These are phyloP conservation scores for Trapa bicornis DNA, from an alignment of 345 rosid genomes.

Conservation along the genomic window DNA sequence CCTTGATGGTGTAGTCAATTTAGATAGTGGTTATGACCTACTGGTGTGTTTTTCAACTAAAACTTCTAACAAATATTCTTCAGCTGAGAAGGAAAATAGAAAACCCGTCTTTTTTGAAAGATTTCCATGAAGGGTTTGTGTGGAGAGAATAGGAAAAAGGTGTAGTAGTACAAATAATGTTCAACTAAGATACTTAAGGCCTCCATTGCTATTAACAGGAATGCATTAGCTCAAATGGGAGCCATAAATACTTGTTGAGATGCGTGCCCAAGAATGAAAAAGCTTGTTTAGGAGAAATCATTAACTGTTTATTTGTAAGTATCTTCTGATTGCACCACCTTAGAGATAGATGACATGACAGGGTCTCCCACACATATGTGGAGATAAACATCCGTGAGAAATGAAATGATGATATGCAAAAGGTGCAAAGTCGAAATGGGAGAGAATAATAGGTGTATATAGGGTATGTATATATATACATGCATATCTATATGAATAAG, in stretches of 20 bases:
- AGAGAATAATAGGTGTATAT: too few species aligned
- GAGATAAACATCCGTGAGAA: too few species aligned
- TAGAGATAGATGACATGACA: too few species aligned
- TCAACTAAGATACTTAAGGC: constrained; percentile 88
- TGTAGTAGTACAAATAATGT: constrained; percentile 78
- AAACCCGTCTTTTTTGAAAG: constrained; percentile 77
- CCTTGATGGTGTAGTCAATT: constrained; percentile 49
- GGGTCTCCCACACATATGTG: too few species aligned
- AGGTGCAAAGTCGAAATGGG: too few species aligned
- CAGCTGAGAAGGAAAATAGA: constrained; percentile 78
- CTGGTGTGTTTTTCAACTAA: constrained; percentile 29
- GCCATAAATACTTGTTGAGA: constrained; percentile 72
- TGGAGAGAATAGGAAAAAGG: constrained; percentile 52
- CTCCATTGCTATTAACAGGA: constrained; percentile 82
- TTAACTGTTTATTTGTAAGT: constrained; percentile 31
- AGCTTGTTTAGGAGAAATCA: constrained; percentile 65
- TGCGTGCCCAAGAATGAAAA: constrained; percentile 52
- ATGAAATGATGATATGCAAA: too few species aligned
- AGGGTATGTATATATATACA: too few species aligned
- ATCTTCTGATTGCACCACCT: too few species aligned
- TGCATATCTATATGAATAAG: too few species aligned
- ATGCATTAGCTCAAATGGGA: constrained; percentile 82
- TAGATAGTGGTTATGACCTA: constrained; percentile 41
- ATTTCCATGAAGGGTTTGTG: constrained; percentile 64
- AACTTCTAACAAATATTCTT: constrained; percentile 46